These are phyloP conservation scores for Penicillium canariense DNA, from an alignment of 495 filamentous ascomycete genomes.

Conservation along the genomic window DNA sequence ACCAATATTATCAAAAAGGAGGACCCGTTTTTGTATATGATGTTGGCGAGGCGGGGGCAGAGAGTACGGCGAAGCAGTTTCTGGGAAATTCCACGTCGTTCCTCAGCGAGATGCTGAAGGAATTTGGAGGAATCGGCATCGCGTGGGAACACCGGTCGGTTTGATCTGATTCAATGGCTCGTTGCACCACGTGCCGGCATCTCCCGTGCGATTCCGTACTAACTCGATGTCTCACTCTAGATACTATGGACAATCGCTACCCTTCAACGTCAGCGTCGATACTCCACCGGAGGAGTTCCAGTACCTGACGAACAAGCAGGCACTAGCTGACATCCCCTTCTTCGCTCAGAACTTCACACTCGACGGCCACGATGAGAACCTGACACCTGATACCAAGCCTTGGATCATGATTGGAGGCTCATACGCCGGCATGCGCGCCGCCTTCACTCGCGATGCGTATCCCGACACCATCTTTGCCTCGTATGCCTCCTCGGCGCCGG, in stretches of 20 bases:
- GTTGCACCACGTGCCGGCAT: too few relatives aligned
- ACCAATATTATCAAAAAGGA: conserved; percentile 46
- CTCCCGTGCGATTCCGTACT: neutral
- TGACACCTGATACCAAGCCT: conserved; percentile 48
- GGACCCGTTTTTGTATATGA: conserved; percentile 56
- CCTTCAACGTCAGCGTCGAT: conserved; percentile 41
- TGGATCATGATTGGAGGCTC: conserved; percentile 62
- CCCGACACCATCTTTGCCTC: conserved; percentile 56
- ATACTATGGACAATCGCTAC: conserved; percentile 53
- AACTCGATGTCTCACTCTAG: conserved; percentile 15
- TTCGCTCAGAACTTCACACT: conserved; percentile 52
- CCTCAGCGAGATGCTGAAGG: conserved; percentile 41
- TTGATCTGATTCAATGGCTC: neutral
- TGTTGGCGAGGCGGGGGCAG: conserved; percentile 45
- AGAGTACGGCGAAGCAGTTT: conserved; percentile 19
- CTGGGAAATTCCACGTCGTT: conserved; percentile 42
- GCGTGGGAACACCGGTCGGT: conserved; percentile 58
- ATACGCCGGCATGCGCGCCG: conserved; percentile 56
- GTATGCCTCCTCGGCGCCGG: conserved; percentile 55
- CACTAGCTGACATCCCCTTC: conserved; percentile 50
- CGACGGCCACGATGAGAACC: conserved; percentile 28
- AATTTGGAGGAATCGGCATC: conserved; percentile 53
- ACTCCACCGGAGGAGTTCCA: conserved; percentile 49
- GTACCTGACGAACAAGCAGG: conserved; percentile 50
- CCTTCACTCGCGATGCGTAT: conserved; percentile 54